Evolutionary conservation across 2,329 filamentous ascomycete species (phyloP), one percentile per base, ranked within the genome.

Genomic region (Cytospora piceae): DNA sequence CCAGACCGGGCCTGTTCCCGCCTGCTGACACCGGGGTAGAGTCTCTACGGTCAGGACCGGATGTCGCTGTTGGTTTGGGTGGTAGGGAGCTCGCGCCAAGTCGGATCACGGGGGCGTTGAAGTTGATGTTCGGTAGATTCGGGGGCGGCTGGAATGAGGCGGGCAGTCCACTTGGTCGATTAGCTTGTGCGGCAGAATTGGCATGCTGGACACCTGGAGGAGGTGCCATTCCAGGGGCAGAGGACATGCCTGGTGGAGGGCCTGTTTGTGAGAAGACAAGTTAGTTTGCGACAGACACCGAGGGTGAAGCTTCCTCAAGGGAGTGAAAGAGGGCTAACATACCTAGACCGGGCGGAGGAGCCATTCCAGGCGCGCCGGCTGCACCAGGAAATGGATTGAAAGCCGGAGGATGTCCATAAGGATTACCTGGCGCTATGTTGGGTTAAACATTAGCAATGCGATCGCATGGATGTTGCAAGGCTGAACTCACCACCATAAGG

Each of bases 91-190:
- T 70, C 15, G 93, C 94, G 52, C 94, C 95, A 55, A 99, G 85
- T 63, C 95, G 91, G 74, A 99, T 98, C 67, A 98, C 93, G 64
- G 94, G 94, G 42, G 95, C 95, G 74, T 92, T 96, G 82, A 98
- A 97, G 81, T 99, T 97, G 82, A 99, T 97, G 77, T 96, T 96
- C 60, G 94, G 93, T 85, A 97, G 92, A 75, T 95, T 97, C 59
- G 91, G 83, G 12, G 94, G 94, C 58, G 93, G 88, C 81, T 96
- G 92, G 79, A 97, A 97, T 77, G 88, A 92, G 66, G 89, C 82
- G 68, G 92, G 93, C 70, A 96, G 88, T 73, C 87, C 89, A 77
- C 86, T 91, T 76, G 91, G 91, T 82, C 91, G 89, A 81, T 89
- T 91, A 80, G 91, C 86, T 81, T 92, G 90, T 72, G 89, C 85